Percentiles rank a stretch among this genome's conserved stretches.
These are phyloP conservation scores for Tagetes patula DNA, from an alignment of 129 eudicot genomes.

Conservation along the genomic window DNA sequence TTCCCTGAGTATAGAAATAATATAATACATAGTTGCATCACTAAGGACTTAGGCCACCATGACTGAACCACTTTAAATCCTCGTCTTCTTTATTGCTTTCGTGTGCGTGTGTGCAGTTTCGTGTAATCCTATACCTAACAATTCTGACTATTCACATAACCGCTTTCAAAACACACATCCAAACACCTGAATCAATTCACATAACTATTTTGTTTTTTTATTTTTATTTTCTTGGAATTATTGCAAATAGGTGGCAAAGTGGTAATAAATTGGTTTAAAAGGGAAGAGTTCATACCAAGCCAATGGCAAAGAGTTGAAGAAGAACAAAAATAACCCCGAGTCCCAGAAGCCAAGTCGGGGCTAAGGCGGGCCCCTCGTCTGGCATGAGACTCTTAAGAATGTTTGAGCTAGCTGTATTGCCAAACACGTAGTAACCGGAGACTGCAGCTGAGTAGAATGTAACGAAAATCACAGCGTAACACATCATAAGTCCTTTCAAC, in stretches of 20 bases:
- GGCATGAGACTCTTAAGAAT: conserved; percentile 40
- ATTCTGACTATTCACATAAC: background rate
- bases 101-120: too few relatives aligned
- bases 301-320: conserved; percentile 92
- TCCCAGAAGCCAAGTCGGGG: conserved; percentile 74
- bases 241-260: conserved; percentile 1
- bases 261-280: background rate
- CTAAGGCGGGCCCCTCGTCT: conserved; percentile 75
- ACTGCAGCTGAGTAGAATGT: conserved; percentile 32
- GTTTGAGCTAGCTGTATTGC: conserved; percentile 68
- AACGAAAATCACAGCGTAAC: conserved; percentile 26
- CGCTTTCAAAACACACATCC: background rate
- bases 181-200: background rate
- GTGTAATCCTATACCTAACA: too few relatives aligned
- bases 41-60: too few relatives aligned
- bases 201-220: background rate
- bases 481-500: conserved; percentile 38
- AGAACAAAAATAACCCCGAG: conserved; percentile 61
- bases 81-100: too few relatives aligned
- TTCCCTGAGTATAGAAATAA: too few relatives aligned
- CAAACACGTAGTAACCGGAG: conserved; percentile 85
- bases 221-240: background rate
- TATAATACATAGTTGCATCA: too few relatives aligned
- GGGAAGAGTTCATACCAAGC: conserved; percentile 50
- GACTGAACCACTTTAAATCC: too few relatives aligned